phyloP scores from a whole-genome alignment of 78 protist species.

The Cavenderia fasciculata region DNA sequence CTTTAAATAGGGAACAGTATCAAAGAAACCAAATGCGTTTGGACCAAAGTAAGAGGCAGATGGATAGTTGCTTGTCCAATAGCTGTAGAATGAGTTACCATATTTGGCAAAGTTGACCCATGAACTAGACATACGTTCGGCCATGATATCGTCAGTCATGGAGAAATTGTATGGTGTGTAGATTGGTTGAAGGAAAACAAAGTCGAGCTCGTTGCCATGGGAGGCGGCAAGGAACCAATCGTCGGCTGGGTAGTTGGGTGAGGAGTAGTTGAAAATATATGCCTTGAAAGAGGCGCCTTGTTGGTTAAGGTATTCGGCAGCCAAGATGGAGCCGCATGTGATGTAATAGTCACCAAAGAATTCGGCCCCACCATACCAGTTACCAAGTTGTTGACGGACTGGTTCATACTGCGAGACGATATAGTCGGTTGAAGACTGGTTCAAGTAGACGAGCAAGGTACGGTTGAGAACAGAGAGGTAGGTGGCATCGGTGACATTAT shows the following conservation, averaged over 20 bases:
- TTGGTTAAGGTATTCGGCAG: constrained; percentile 29
- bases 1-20: not conserved
- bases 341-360: constrained; percentile 82
- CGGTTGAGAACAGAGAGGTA: not conserved
- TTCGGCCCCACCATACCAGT: constrained; percentile 63
- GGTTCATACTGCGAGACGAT: constrained; percentile 36
- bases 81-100: constrained; percentile 19
- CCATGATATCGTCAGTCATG: not conserved
- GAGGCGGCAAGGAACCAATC: constrained; percentile 57
- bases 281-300: not conserved
- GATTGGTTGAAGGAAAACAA: constrained; percentile 24
- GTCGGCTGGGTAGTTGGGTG: constrained; percentile 59
- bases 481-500: constrained; percentile 34
- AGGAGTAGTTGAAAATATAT: constrained; percentile 53
- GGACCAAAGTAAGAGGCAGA: not conserved
- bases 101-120: constrained; percentile 55
- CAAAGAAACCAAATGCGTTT: not conserved
- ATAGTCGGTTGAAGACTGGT: not conserved
- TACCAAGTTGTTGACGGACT: not conserved
- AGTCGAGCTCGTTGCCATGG: constrained; percentile 60
- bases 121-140: constrained; percentile 28
- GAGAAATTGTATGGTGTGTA: constrained; percentile 14
- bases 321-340: constrained; percentile 55
- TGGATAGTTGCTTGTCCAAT: not conserved
- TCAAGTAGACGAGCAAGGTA: constrained; percentile 30